These are phyloP conservation scores for Oryza glaberrima DNA, from an alignment of 176 grass and related monocot species.

Conservation along the genomic window DNA sequence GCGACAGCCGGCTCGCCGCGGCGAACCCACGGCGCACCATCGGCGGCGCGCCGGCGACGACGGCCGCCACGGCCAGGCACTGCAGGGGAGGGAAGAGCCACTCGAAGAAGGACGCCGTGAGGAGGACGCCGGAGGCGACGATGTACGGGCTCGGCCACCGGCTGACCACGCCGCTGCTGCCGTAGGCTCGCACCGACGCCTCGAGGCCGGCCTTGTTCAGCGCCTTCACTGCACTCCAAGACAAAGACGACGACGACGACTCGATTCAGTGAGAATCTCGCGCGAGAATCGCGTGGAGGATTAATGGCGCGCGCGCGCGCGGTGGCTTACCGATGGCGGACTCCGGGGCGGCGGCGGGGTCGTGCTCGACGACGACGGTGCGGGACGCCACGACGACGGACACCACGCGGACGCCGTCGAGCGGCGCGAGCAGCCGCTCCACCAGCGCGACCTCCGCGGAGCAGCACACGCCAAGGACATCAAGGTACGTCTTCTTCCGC, in stretches of 20 bases:
- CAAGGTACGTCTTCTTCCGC: slow-evolving; percentile 74
- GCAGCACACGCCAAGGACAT: slow-evolving; percentile 84
- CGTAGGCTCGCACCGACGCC: slow-evolving; percentile 57
- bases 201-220: slow-evolving; percentile 74
- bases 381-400: slow-evolving; percentile 63
- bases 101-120: slow-evolving; percentile 48
- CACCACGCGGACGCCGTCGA: slow-evolving; percentile 55
- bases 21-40: slow-evolving; percentile 46
- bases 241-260: background rate
- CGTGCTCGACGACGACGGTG: slow-evolving; percentile 76
- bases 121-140: slow-evolving; percentile 56
- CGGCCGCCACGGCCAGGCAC: slow-evolving; percentile 59
- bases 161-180: slow-evolving; percentile 39
- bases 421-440: slow-evolving; percentile 54
- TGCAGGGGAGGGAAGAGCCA: slow-evolving; percentile 49
- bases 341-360: slow-evolving; percentile 43
- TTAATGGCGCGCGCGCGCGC: background rate
- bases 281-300: background rate
- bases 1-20: slow-evolving; percentile 25
- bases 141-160: slow-evolving; percentile 63
- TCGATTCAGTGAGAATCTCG: background rate
- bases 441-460: slow-evolving; percentile 64
- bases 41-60: slow-evolving; percentile 51
- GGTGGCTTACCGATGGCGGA: slow-evolving; percentile 54
- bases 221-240: slow-evolving; percentile 37